Conservation (phyloP, 441 rosid species). For the Viola pubescens region DNA sequence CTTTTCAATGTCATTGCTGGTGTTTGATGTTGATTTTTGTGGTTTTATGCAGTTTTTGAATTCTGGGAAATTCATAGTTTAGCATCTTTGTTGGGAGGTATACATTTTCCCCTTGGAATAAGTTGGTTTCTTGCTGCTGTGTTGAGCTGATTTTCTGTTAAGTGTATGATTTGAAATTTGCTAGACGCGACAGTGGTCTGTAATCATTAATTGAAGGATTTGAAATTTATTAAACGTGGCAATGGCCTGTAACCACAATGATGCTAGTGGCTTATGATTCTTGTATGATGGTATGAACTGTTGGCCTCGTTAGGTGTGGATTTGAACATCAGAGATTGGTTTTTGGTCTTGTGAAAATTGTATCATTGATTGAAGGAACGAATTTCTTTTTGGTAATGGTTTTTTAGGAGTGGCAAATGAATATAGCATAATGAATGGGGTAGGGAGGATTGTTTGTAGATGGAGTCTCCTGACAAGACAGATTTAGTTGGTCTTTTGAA, state of each 20-base stretch:
- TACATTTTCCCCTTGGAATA: not conserved
- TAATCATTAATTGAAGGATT: too few species aligned
- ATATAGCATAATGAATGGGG: constrained; percentile 58
- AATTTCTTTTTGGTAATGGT: constrained; percentile 15
- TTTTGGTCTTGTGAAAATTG: constrained; percentile 14
- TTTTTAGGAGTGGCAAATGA: constrained; percentile 43
- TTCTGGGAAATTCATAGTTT: constrained; percentile 16
- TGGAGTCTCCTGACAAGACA: constrained; percentile 58
- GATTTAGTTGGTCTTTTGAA: constrained; percentile 48
- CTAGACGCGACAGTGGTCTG: not conserved
- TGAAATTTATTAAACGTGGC: constrained; percentile 1
- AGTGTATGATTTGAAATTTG: constrained; percentile 5
- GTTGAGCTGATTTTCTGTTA: not conserved
- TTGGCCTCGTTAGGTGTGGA: not conserved
- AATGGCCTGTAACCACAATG: not conserved
- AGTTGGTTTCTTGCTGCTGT: not conserved
- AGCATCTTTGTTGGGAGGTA: constrained; percentile 9
- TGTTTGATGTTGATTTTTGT: constrained; percentile 13
- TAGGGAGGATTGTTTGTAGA: constrained; percentile 32
- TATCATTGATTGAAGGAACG: constrained; percentile 16
- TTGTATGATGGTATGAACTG: not conserved
- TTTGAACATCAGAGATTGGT: constrained; percentile 2
- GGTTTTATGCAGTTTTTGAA: constrained; percentile 10
- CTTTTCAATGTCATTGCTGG: constrained; percentile 13
- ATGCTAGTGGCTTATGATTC: not conserved